A percentile compares a stretch with the other conserved stretches of the same genome.
These are phyloP conservation scores for Penicillium atrosanguineum DNA, from an alignment of 495 filamentous ascomycete genomes.

Conservation along the genomic window DNA sequence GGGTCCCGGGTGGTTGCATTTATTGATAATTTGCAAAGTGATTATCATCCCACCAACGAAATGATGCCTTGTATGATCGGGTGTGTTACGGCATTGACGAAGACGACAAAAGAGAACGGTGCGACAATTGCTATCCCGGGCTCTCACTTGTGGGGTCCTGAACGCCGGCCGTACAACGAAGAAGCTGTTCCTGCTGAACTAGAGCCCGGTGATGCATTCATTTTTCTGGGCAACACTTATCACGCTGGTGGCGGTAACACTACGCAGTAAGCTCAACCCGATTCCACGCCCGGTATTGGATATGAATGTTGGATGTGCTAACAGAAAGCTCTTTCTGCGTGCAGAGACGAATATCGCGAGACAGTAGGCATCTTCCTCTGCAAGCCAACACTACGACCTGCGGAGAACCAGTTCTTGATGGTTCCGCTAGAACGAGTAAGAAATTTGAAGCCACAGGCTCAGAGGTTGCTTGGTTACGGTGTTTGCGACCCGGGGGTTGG, in stretches of 20 bases:
- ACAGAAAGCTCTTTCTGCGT: neutral
- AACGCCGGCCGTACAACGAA: constrained; percentile 20
- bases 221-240: constrained; percentile 30
- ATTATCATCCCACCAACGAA: constrained; percentile 15
- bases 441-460: constrained; percentile 25
- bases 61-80: constrained; percentile 19
- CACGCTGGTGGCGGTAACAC: constrained; percentile 36
- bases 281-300: neutral
- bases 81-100: constrained; percentile 23
- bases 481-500: constrained; percentile 17
- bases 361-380: constrained; percentile 32
- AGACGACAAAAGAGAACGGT: constrained; percentile 39
- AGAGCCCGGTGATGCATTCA: constrained; percentile 29
- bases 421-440: constrained; percentile 30
- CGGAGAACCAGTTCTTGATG: constrained; percentile 39
- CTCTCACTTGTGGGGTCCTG: constrained; percentile 36
- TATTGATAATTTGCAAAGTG: constrained; percentile 7
- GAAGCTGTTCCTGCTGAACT: constrained; percentile 27
- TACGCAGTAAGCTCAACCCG: constrained; percentile 9
- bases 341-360: constrained; percentile 20
- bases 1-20: too few species aligned
- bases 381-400: constrained; percentile 29
- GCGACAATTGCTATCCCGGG: constrained; percentile 46
- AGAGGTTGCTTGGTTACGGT: constrained; percentile 26
- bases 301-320: neutral